Base-by-base conservation (phyloP, 108 stramenopile genomes). In the Ochromonas danica region DNA sequence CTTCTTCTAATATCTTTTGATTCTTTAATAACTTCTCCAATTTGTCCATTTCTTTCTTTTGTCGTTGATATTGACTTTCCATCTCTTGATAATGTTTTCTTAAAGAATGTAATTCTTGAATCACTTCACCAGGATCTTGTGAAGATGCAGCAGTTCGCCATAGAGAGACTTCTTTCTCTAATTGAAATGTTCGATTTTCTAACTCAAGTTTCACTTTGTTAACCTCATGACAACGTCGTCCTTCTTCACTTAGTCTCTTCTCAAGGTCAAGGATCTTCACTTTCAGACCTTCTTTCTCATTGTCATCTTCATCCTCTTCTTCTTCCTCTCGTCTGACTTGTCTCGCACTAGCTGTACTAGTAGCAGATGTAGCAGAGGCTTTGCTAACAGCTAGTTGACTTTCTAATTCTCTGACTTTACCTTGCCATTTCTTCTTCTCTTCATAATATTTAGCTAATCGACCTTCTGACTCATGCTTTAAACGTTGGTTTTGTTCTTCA, bases 361-460 rank as follows among this genome's bases (percentile, higher is more conserved):
- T n/a, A n/a, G n/a, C n/a, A n/a, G n/a, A n/a, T n/a, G n/a, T n/a
- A n/a, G n/a, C n/a, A n/a, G n/a, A n/a, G n/a, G n/a, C n/a, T n/a
- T n/a, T n/a, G n/a, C n/a, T n/a, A n/a, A n/a, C n/a, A n/a, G n/a
- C n/a, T n/a, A n/a, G n/a, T n/a, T n/a, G n/a, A n/a, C n/a, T n/a
- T 41, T 75, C 72, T 6, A 27, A 10, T 33, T 45, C 72, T 41
- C 72, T 27, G 14, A 75, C 10, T 31, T 45, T 75, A 6, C 14
- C 6, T 33, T 75, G 72, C 51, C 43, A 75, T 41, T 75, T 42
- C 40, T 75, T 75, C 51, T 75, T 75, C 31, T 57, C 51, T 6
- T 45, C 40, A 36, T 75, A 75, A 41, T 75, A 75, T 41, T 60
- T 75, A 6, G 6, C 31, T 36, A 28, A 31, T 41, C 31, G 3